Evolutionary conservation across 164 flowering plant species (phyloP).

Genomic region (Akebia trifoliata): DNA sequence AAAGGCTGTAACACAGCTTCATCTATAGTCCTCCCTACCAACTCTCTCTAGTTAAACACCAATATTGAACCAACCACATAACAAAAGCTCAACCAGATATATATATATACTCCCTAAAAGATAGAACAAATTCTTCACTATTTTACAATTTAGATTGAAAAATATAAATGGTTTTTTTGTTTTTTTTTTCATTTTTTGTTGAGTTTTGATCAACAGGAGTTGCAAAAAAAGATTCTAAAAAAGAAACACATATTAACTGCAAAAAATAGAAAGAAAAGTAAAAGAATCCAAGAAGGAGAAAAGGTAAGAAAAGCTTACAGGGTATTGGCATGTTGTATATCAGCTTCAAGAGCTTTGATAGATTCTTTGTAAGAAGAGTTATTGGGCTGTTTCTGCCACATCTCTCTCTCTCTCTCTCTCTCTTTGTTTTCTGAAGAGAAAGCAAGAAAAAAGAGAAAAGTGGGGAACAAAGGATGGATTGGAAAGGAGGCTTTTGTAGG

Average conservation of each 20-base stretch:
- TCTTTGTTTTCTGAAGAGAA: conserved; percentile 2
- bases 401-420: conserved; percentile 21
- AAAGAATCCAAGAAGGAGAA: neutral
- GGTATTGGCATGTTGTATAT: conserved; percentile 74
- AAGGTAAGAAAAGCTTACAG: conserved; percentile 35
- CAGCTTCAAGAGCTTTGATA: conserved; percentile 73
- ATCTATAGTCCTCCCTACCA: neutral
- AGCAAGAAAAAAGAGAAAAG: neutral
- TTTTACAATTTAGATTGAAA: neutral
- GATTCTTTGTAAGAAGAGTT: conserved; percentile 63
- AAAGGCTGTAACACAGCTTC: neutral
- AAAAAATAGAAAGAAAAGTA: neutral
- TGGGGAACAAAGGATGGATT: neutral
- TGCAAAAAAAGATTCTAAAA: neutral
- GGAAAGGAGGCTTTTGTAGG: conserved; percentile 10
- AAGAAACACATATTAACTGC: neutral
- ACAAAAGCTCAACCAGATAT: neutral
- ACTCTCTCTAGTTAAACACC: neutral
- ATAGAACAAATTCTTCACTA: neutral
- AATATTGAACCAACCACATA: neutral
- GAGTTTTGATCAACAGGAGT: neutral
- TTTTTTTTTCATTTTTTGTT: no score
- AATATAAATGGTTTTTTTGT: neutral
- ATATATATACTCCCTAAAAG: neutral
- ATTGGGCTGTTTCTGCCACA: conserved; percentile 51